Conservation (phyloP, 2,329 filamentous ascomycete genomes). For the Cadophora gregata region DNA sequence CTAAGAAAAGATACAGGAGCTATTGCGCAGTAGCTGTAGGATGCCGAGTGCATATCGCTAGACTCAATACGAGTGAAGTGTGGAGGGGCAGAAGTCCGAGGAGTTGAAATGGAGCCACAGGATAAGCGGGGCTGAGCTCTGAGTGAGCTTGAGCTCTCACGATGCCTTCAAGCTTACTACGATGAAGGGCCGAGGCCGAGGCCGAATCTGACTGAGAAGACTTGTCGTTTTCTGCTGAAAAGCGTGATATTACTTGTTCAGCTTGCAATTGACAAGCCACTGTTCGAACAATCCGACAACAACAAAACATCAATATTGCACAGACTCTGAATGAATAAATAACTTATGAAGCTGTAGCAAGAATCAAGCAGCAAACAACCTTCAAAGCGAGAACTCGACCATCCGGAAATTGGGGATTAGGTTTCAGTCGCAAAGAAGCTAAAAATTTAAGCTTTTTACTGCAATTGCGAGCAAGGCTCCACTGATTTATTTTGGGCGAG, state of each 20-base stretch:
- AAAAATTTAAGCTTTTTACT: slow-evolving; percentile 20
- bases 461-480: slow-evolving; percentile 11
- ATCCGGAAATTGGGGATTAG: not conserved
- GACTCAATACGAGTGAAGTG: slow-evolving; percentile 15
- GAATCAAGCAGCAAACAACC: not conserved
- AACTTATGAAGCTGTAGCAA: not conserved
- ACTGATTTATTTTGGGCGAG: slow-evolving; percentile 18
- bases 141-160: slow-evolving; percentile 14
- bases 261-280: not conserved
- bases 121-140: slow-evolving; percentile 14
- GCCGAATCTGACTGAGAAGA: not conserved
- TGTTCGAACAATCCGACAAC: not conserved
- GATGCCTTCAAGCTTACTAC: slow-evolving; percentile 9
- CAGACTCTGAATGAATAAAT: not conserved
- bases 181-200: not conserved
- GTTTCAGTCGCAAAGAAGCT: slow-evolving; percentile 1
- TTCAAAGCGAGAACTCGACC: not conserved
- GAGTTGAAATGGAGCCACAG: not conserved
- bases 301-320: slow-evolving; percentile 2
- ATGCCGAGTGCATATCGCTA: slow-evolving; percentile 11
- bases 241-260: not conserved
- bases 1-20: slow-evolving; percentile 16
- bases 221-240: not conserved
- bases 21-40: slow-evolving; percentile 7
- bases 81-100: slow-evolving; percentile 2